phyloP scores from a whole-genome alignment of 176 grass and related monocot species.

The sorghum (Sorghum bicolor) region Sorghum_bicolor_NCBIv3 NC_012876.2:269001-269500 shows the following conservation, averaged over 20 bases:
- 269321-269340: constrained; percentile 18
- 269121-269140: background rate
- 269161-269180: background rate
- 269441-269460: background rate
- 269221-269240: background rate
- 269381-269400: background rate
- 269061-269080: constrained; percentile 18
- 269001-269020: background rate
- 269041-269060: constrained; percentile 6
- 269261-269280: background rate
- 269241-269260: too few relatives aligned
- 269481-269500: background rate
- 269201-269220: background rate
- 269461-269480: background rate
- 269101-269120: background rate
- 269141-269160: background rate
- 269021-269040: background rate
- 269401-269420: background rate
- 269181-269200: background rate
- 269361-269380: background rate
- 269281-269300: background rate
- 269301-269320: constrained; percentile 8
- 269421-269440: background rate
- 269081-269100: background rate
- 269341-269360: background rate